Evolutionary conservation across 805 yeast species (phyloP), one percentile per base, ranked within the genome.

Genomic region (Wickerhamiella lipophila): DNA sequence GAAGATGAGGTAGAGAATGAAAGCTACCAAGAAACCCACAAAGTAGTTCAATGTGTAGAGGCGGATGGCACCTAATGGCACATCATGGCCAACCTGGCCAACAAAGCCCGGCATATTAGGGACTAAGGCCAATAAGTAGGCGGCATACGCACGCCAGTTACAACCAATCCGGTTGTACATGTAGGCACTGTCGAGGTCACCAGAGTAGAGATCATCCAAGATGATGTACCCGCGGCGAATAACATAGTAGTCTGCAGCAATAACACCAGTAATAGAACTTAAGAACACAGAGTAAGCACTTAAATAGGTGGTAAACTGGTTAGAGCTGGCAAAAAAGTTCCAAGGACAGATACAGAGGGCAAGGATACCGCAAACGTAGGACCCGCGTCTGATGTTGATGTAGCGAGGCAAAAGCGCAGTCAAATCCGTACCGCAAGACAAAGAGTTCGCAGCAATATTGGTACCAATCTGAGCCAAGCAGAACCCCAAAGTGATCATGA

Each of bases 31-130:
- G 64, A 81, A 84, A 1, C 96, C 95, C 51, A 81, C 73, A 55
- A 86, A 78, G 69, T 79, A 86, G 63, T 81, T 81, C 57, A 86
- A 67, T 52, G 79, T 68, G 68, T 83, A 86, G 42, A 86, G 76
- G 50, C 76, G 70, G 51, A 77, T 75, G 9, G 95, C 95, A 27
- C 89, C 94, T 42, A 68, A 67, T 25, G 95, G 94, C 13, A 85
- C 94, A 52, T 70, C 73, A n/a, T 78, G 74, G 35, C 80, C 83
- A 21, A 83, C 78, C 8, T 87, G 86, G 54, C 94, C 69, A 6
- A 81, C 89, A 57, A 86, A 86, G 1, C 96, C 96, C 18, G 82
- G 83, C 60, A 86, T 80, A 59, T 85, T 86, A 43, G 94, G 92
- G 27, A 78, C 68, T 51, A 86, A 80, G 49, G 94, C 95, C 56